Evolutionary conservation across 495 filamentous ascomycete genomes (phyloP).

Genomic region (Astrocystis sublimbata): DNA sequence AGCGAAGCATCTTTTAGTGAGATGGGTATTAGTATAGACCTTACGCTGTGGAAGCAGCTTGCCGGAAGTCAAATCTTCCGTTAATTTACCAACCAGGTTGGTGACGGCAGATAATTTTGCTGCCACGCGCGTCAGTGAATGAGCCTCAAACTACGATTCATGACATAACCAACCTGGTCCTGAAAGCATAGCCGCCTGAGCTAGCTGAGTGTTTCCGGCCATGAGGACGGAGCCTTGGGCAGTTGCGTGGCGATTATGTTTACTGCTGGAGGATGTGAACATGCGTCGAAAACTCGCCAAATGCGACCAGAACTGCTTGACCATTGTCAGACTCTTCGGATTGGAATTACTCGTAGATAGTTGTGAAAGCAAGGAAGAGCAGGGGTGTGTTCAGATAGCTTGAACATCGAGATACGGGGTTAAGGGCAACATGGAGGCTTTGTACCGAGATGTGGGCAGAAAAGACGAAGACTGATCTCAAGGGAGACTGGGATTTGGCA

Average conservation of each 20-base stretch:
- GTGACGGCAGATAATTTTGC: constrained; percentile 67
- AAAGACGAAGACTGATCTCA: background rate
- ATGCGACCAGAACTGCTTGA: constrained; percentile 14
- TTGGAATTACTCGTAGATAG: background rate
- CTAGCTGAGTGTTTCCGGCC: constrained; percentile 20
- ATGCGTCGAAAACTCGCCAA: constrained; percentile 16
- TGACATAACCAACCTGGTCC: constrained; percentile 26
- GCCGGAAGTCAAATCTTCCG: constrained; percentile 57
- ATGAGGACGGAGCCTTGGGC: constrained; percentile 13
- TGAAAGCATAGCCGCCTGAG: constrained; percentile 22
- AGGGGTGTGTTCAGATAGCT: background rate
- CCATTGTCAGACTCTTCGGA: constrained; percentile 20
- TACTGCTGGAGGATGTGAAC: constrained; percentile 19
- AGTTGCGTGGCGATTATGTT: background rate
- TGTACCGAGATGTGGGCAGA: background rate
- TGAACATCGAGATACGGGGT: background rate
- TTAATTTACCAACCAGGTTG: constrained; percentile 57
- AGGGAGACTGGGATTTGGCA: background rate
- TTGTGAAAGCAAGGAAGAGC: background rate
- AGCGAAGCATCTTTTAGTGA: constrained; percentile 1
- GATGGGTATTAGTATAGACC: constrained; percentile 24
- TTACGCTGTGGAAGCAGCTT: constrained; percentile 59
- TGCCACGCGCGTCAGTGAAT: constrained; percentile 36
- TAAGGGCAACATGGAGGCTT: background rate
- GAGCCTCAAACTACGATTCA: background rate